A percentile compares a stretch with the other conserved stretches of the same genome.
Evolutionary conservation across 2,329 filamentous ascomycete species (phyloP).

Genomic region (Aspergillus versicolor): DNA sequence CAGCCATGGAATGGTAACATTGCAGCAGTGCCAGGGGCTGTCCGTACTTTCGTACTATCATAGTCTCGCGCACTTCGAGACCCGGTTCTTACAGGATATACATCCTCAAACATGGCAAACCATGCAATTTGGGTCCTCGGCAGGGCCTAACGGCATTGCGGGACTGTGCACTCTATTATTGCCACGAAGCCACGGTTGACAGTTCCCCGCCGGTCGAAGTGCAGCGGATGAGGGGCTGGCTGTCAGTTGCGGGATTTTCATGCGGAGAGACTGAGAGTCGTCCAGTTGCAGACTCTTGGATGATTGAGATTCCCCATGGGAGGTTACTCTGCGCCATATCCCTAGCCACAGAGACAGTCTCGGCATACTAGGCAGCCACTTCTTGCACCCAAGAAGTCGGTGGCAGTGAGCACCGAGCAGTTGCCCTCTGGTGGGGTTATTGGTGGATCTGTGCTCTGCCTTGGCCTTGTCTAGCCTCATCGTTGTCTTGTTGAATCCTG

Average conservation of each 20-base stretch:
- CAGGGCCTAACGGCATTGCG: not conserved
- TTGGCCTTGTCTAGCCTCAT: not conserved
- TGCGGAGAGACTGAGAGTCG: not conserved
- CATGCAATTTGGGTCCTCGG: not conserved
- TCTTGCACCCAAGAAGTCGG: not conserved
- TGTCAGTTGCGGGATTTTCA: slow-evolving; percentile 6
- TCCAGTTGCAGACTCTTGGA: not conserved
- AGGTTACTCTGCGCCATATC: not conserved
- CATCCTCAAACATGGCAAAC: not conserved
- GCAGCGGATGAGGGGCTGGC: not conserved
- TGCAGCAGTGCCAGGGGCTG: too few species aligned
- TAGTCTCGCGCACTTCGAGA: not conserved
- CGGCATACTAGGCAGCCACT: slow-evolving; percentile 12
- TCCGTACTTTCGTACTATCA: not conserved
- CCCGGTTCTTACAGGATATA: not conserved
- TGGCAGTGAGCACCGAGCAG: not conserved
- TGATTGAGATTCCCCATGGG: too few species aligned
- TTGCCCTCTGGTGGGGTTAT: slow-evolving; percentile 1
- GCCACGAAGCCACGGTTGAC: not conserved
- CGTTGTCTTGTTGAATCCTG: not conserved
- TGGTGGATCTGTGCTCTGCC: slow-evolving; percentile 1
- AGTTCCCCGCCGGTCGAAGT: not conserved
- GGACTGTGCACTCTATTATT: not conserved
- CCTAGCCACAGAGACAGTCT: slow-evolving; percentile 9
- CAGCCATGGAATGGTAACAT: not conserved